These are phyloP conservation scores for Tulasnella sp. DNA, from an alignment of 768 basidiomycete genomes.

Conservation along the genomic window DNA sequence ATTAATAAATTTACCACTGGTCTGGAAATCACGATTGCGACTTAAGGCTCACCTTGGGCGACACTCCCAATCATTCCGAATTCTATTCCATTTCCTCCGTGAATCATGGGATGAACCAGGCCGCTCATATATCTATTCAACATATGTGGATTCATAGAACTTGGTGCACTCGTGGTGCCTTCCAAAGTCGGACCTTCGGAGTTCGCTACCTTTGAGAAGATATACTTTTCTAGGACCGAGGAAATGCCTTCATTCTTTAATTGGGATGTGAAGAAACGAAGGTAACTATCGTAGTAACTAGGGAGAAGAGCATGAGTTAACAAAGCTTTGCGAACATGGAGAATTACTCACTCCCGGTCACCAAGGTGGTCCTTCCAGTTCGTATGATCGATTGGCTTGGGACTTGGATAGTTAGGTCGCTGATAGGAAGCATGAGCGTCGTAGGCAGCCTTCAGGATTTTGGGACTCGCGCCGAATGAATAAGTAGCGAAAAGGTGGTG, in stretches of 20 bases:
- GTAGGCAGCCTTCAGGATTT: slow-evolving; percentile 34
- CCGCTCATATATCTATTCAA: slow-evolving; percentile 14
- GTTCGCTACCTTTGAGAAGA: slow-evolving; percentile 45
- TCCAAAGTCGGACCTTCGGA: too few relatives aligned
- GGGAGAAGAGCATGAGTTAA: too few relatives aligned
- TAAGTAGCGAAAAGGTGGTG: slow-evolving; percentile 49
- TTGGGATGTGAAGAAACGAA: slow-evolving; percentile 38
- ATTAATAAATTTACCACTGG: background rate
- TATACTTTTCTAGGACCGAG: slow-evolving; percentile 42
- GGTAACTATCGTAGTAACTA: slow-evolving; percentile 49
- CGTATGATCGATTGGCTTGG: slow-evolving; percentile 32
- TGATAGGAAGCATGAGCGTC: slow-evolving; percentile 27
- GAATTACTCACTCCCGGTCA: slow-evolving; percentile 35
- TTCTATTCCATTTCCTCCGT: slow-evolving; percentile 10
- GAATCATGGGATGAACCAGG: slow-evolving; percentile 11
- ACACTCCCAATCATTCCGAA: slow-evolving; percentile 11
- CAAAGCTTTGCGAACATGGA: background rate
- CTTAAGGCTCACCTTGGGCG: slow-evolving; percentile 2
- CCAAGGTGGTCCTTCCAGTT: slow-evolving; percentile 47
- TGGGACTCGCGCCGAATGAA: slow-evolving; percentile 40
- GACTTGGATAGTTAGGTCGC: slow-evolving; percentile 32
- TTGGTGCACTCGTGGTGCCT: too few relatives aligned
- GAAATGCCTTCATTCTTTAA: slow-evolving; percentile 33
- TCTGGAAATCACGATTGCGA: background rate
- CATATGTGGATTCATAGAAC: slow-evolving; percentile 25